Evolutionary conservation across 2,329 filamentous ascomycete species (phyloP), one percentile per base, ranked within the genome.

Genomic region (Ceratocystis papillata): DNA sequence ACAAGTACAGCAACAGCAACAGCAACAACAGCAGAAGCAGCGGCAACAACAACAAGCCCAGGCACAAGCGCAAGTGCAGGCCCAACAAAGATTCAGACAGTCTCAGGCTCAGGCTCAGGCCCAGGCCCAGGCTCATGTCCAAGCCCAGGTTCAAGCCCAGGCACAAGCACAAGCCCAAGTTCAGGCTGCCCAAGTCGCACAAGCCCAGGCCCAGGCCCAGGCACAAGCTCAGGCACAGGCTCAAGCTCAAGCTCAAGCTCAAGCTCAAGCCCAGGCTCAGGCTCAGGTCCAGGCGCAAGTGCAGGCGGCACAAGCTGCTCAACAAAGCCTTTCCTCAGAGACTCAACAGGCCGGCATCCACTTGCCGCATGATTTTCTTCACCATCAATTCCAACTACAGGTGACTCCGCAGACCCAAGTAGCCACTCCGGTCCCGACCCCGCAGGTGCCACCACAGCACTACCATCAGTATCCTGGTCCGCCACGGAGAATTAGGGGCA

Each of bases 231-330:
- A 65, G 2, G 64, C 41, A 1, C 64, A 65, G 10, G 64, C 64
- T 1, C 64, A 65, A 6, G 64, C 64, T 7, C 63, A 65, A 20
- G 63, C 63, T 2, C 50, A 65, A 20, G 63, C 63, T 5, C 63
- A 65, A 37, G 63, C 63, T 2, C 63, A 65, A 25, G 63, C 53
- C 1, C 67, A 70, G 41, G 69, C 66, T n/a, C 72, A 73, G 28
- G 70, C 70, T 4, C 71, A 71, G 37, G 68, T 62, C 28, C 72
- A 73, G 48, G 70, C 71, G 0, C 48, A 53, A 25, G 48, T 53
- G 25, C 48, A 53, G 5, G 48, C 48, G 6, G 48, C 48, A 53
- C 72, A 73, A 44, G 71, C 72, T 5, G 46, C 66, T 41, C 63
- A 63, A 12, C 59, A 62, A 48, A 53, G 46, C 33, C 41, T 53